A percentile compares a stretch with the other conserved stretches of the same genome.
These are phyloP conservation scores for Aspergillus sp. DNA, from an alignment of 2,329 filamentous ascomycete genomes.

Conservation along the genomic window DNA sequence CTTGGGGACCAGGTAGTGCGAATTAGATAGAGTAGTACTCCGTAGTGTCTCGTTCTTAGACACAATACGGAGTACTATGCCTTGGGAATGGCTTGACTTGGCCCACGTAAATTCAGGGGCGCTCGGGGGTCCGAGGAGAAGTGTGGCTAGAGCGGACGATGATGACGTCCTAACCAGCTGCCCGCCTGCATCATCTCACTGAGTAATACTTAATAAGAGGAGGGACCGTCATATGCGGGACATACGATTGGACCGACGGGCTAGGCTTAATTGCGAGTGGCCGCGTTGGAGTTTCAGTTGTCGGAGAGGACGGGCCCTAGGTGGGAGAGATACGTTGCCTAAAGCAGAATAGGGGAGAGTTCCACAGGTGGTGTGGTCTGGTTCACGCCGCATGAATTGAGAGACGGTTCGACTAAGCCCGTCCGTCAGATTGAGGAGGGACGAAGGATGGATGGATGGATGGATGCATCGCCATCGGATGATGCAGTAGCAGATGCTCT, in stretches of 20 bases:
- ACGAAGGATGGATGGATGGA: not conserved
- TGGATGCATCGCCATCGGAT: not conserved
- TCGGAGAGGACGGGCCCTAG: not conserved
- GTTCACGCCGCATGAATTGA: not conserved
- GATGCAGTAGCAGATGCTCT: constrained; percentile 3
- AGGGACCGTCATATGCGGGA: not conserved
- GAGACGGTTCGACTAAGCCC: not conserved
- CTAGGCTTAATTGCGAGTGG: constrained; percentile 8
- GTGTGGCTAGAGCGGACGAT: constrained; percentile 6
- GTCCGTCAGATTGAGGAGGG: constrained; percentile 4
- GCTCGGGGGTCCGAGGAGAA: not conserved
- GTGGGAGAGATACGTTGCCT: not conserved
- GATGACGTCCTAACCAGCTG: constrained; percentile 4
- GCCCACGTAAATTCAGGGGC: constrained; percentile 9
- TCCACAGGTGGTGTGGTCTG: constrained; percentile 2
- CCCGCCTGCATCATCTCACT: not conserved
- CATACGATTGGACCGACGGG: constrained; percentile 3
- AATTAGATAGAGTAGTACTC: not conserved
- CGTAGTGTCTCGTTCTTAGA: not conserved
- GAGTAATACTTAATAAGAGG: not conserved
- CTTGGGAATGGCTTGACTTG: not conserved
- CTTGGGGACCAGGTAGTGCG: not conserved
- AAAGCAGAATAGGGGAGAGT: constrained; percentile 7
- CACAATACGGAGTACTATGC: no score
- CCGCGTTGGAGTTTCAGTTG: constrained; percentile 5